Percentiles rank a stretch among this genome's conserved stretches.
Conservation (phyloP, 345 rosid species). For the Hibiscus mutabilis region DNA sequence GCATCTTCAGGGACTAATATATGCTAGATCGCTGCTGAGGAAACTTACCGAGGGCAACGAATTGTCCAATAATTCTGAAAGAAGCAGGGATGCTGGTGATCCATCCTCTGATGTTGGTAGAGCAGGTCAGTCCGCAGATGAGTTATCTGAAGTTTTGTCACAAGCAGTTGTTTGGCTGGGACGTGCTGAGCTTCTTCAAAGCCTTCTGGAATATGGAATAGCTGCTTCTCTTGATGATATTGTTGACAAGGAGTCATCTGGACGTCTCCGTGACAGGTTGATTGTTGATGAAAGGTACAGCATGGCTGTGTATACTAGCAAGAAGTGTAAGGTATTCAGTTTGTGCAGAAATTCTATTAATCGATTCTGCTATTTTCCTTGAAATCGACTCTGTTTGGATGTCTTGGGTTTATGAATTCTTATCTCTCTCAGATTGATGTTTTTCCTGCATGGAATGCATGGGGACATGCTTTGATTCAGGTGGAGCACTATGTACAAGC, state of each 20-base stretch:
- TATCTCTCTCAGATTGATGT: slow-evolving; percentile 65
- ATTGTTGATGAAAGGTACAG: slow-evolving; percentile 89
- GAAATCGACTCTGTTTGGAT: slow-evolving; percentile 1
- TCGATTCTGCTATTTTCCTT: slow-evolving; percentile 11
- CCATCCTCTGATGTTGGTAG: slow-evolving; percentile 88
- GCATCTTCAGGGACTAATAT: slow-evolving; percentile 64
- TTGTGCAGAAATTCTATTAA: slow-evolving; percentile 14
- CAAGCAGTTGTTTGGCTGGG: slow-evolving; percentile 80
- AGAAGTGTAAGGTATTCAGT: slow-evolving; percentile 80
- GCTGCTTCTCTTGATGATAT: slow-evolving; percentile 93
- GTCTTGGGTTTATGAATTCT: slow-evolving; percentile 14
- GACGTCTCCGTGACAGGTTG: slow-evolving; percentile 72
- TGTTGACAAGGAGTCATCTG: slow-evolving; percentile 81
- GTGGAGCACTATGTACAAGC: slow-evolving; percentile 92
- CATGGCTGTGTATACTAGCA: slow-evolving; percentile 97
- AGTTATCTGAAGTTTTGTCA: slow-evolving; percentile 59
- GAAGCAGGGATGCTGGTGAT: slow-evolving; percentile 78
- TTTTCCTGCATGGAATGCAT: slow-evolving; percentile 94
- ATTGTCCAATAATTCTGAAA: slow-evolving; percentile 46
- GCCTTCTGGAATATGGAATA: slow-evolving; percentile 92
- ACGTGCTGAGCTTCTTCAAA: slow-evolving; percentile 92
- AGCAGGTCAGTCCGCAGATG: slow-evolving; percentile 76
- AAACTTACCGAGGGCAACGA: slow-evolving; percentile 68
- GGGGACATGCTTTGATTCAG: slow-evolving; percentile 97
- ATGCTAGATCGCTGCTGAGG: slow-evolving; percentile 73